These are phyloP conservation scores for Penicillium sp. DNA, from an alignment of 2,329 filamentous ascomycete species.

Conservation along the genomic window DNA sequence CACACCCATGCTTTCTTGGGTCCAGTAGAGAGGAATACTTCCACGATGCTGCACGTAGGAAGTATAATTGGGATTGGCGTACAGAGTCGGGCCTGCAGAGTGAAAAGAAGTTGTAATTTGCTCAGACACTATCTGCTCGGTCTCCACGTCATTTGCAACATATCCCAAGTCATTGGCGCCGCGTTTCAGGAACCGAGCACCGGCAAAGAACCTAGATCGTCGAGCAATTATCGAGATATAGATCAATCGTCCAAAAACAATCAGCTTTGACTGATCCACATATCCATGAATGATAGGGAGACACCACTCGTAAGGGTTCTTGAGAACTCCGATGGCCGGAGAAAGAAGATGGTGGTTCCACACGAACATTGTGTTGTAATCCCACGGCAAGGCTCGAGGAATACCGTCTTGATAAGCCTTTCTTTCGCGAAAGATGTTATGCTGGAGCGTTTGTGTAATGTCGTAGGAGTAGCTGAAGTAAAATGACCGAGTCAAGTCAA, in stretches of 20 bases:
- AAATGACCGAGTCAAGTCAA: constrained; percentile 85
- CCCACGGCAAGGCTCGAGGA: constrained; percentile 60
- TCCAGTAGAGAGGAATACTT: constrained; percentile 96
- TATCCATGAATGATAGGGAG: constrained; percentile 93
- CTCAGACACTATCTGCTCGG: constrained; percentile 95
- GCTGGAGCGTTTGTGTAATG: constrained; percentile 82
- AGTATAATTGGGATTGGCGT: constrained; percentile 84
- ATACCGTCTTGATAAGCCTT: constrained; percentile 61
- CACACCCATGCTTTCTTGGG: constrained; percentile 89
- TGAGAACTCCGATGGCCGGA: constrained; percentile 63
- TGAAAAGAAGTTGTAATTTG: constrained; percentile 93
- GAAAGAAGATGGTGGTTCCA: constrained; percentile 90
- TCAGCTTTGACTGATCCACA: constrained; percentile 80
- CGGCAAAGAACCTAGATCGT: constrained; percentile 87
- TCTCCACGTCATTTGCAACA: constrained; percentile 97
- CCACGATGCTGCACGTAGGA: constrained; percentile 96
- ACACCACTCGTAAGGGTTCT: constrained; percentile 90
- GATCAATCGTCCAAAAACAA: constrained; percentile 79
- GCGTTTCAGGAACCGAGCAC: constrained; percentile 87
- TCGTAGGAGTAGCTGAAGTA: constrained; percentile 99
- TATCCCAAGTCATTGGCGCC: constrained; percentile 92
- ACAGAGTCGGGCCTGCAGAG: constrained; percentile 76
- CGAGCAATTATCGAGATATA: constrained; percentile 93
- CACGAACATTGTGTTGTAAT: constrained; percentile 94
- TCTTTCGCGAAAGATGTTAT: constrained; percentile 81